These are phyloP conservation scores for Wickerhamiella galacta DNA, from an alignment of 805 yeast species.

Conservation along the genomic window DNA sequence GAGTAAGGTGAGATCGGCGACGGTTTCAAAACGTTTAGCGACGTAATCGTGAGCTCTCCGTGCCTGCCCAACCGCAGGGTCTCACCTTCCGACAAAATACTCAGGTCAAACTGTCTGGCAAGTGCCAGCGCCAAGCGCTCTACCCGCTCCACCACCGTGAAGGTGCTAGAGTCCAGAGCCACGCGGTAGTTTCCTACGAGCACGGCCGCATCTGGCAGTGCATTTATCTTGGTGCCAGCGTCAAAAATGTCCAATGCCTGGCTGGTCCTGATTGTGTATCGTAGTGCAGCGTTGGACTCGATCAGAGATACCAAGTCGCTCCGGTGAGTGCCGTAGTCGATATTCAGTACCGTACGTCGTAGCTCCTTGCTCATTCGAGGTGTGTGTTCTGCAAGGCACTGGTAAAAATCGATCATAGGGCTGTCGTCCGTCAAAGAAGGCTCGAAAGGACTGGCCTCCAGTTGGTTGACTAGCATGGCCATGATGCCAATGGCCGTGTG, in stretches of 20 bases:
- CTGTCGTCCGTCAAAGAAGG: slow-evolving; percentile 36
- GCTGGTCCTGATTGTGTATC: slow-evolving; percentile 38
- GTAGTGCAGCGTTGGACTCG: slow-evolving; percentile 9
- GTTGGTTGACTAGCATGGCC: slow-evolving; percentile 35
- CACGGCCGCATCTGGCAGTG: slow-evolving; percentile 49
- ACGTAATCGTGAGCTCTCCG: slow-evolving; percentile 29
- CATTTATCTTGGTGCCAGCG: slow-evolving; percentile 66
- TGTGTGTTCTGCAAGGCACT: slow-evolving; percentile 38
- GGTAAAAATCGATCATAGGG: slow-evolving; percentile 41
- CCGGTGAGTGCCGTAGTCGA: slow-evolving; percentile 10
- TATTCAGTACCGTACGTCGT: slow-evolving; percentile 10
- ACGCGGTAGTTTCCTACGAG: slow-evolving; percentile 49
- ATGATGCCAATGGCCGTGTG: slow-evolving; percentile 69
- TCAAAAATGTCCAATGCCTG: slow-evolving; percentile 50
- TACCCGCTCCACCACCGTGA: slow-evolving; percentile 24
- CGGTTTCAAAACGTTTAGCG: slow-evolving; percentile 26
- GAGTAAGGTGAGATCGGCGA: slow-evolving; percentile 37
- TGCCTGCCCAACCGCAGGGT: slow-evolving; percentile 19
- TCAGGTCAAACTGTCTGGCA: slow-evolving; percentile 34
- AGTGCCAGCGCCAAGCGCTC: slow-evolving; percentile 23
- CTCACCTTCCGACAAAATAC: slow-evolving; percentile 26
- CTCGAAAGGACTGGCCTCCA: slow-evolving; percentile 43
- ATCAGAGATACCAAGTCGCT: slow-evolving; percentile 7
- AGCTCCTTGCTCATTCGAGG: slow-evolving; percentile 8
- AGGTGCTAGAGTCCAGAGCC: slow-evolving; percentile 36